phyloP scores from a whole-genome alignment of 371 early-diverging fungal species.

The Umbelopsis sp. region DNA sequence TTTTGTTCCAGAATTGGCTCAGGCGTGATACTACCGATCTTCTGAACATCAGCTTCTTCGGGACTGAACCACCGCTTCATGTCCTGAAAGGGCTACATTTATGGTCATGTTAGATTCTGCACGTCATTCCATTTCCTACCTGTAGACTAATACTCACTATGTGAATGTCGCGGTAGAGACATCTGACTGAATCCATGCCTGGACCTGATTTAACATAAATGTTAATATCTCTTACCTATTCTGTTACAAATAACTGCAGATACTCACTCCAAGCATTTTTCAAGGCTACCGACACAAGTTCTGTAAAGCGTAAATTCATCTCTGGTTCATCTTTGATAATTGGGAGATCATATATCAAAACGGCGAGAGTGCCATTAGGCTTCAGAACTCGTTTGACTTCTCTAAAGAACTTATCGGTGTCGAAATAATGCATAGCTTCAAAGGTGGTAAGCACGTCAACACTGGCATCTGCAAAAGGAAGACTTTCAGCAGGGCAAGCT shows the following conservation, averaged over 20 bases:
- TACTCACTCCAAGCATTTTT: not conserved
- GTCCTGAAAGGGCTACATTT: constrained; percentile 28
- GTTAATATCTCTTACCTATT: not conserved
- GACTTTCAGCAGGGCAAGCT: constrained; percentile 49
- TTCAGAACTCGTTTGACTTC: constrained; percentile 68
- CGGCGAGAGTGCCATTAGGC: constrained; percentile 67
- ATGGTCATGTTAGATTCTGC: not conserved
- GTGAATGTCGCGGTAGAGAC: constrained; percentile 42
- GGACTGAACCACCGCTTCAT: constrained; percentile 47
- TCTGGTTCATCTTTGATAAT: constrained; percentile 44
- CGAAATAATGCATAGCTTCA: constrained; percentile 72
- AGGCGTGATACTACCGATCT: constrained; percentile 19
- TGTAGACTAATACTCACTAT: constrained; percentile 8
- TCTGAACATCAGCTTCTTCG: constrained; percentile 9
- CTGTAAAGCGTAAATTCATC: constrained; percentile 30
- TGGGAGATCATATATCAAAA: constrained; percentile 63
- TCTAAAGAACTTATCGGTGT: constrained; percentile 53
- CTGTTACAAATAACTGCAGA: not conserved
- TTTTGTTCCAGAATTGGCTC: constrained; percentile 40
- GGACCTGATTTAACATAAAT: not conserved
- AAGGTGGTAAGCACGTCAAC: constrained; percentile 66
- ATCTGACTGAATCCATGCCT: not conserved
- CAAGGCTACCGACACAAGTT: not conserved
- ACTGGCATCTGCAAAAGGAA: constrained; percentile 26
- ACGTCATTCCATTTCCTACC: not conserved